These are phyloP conservation scores for Uronychia binucleata DNA, from an alignment of 73 alveolate genomes.

Conservation along the genomic window DNA sequence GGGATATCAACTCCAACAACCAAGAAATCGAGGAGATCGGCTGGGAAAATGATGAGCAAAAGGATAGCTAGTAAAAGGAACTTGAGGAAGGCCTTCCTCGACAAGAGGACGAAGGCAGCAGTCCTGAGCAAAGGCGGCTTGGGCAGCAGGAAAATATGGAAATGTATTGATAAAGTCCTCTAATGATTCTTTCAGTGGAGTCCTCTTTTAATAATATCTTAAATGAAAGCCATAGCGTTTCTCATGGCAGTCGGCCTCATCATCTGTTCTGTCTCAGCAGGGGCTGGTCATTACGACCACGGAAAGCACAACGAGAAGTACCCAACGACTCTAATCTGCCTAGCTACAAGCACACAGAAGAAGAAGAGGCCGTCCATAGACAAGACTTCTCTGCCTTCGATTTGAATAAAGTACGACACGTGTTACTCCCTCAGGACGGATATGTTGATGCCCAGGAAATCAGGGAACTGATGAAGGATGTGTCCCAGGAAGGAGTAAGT, in stretches of 20 bases:
- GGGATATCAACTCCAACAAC: not conserved
- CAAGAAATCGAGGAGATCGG: not conserved
- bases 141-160: not conserved
- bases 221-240: not conserved
- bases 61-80: not conserved
- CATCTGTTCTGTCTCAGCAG: not conserved
- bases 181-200: not conserved
- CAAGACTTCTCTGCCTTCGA: constrained; percentile 57
- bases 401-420: constrained; percentile 52
- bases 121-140: not conserved
- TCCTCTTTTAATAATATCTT: not conserved
- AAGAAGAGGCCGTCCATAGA: constrained; percentile 41
- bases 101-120: not conserved
- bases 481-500: constrained; percentile 51
- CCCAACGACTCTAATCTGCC: not conserved
- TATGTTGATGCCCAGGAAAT: constrained; percentile 50
- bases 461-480: constrained; percentile 28
- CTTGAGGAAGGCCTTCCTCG: not conserved
- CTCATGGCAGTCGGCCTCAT: not conserved
- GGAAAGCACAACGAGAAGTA: constrained; percentile 2
- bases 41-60: not conserved
- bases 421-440: not conserved
- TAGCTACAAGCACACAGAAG: constrained; percentile 1
- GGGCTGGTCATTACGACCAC: not conserved
- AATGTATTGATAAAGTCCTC: not conserved